A percentile compares a stretch with the other conserved stretches of the same genome.
Conservation (phyloP, 2,329 filamentous ascomycete genomes). For the Penicillium hordei region DNA sequence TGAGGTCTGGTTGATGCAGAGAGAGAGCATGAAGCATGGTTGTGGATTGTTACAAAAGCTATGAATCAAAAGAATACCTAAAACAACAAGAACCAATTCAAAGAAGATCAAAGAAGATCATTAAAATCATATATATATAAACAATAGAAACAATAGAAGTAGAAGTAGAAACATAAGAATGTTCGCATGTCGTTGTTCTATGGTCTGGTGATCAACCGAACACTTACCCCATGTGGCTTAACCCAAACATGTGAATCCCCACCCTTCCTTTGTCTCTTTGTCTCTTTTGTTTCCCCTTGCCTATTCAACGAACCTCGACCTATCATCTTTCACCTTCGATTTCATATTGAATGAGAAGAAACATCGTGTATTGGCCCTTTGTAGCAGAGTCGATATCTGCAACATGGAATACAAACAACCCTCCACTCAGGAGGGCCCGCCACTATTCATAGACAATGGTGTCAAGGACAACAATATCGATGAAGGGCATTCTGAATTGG, state of each 20-base stretch:
- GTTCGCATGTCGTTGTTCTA: conserved; percentile 5
- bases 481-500: conserved; percentile 18
- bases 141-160: not conserved
- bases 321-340: not conserved
- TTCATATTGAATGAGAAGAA: not conserved
- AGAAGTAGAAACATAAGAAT: not conserved
- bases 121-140: not conserved
- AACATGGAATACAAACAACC: conserved; percentile 33
- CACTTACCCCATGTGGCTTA: conserved; percentile 20
- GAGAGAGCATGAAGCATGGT: not conserved
- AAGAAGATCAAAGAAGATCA: not conserved
- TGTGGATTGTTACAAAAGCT: not conserved
- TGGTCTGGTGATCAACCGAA: conserved; percentile 18
- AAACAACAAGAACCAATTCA: not conserved
- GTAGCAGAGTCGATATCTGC: conserved; percentile 16
- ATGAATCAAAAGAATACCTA: not conserved
- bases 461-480: conserved; percentile 18
- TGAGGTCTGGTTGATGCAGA: not conserved
- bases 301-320: not conserved
- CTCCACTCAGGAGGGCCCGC: conserved; percentile 24
- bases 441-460: conserved; percentile 18
- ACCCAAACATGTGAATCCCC: conserved; percentile 15
- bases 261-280: conserved; percentile 12
- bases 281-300: conserved; percentile 4
- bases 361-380: not conserved